Base-by-base conservation (phyloP, 768 basidiomycete species). In the Paxillus rubicundulus region DNA sequence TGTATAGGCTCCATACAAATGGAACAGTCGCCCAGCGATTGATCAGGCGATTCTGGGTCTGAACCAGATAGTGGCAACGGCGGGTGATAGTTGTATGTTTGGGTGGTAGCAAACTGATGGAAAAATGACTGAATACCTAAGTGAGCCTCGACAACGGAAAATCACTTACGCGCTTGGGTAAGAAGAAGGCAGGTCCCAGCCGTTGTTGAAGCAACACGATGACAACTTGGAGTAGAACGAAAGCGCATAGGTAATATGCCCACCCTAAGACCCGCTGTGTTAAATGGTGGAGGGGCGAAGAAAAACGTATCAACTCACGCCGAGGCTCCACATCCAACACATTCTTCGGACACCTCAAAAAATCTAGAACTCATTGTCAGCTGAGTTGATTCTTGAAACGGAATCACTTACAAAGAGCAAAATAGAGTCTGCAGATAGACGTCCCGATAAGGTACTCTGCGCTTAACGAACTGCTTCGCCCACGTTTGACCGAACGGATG, bases 1-100 rank as follows among this genome's bases (percentile, higher is more conserved):
- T 81, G 62, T 56, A 95, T 94, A 5, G 83, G 79, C 52, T 96
- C 93, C 91, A 96, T 94, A 62, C 93, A 96, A 47, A 97, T 95
- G 6, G 91, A 82, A 61, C 93, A 97, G 64, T 95, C 91, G 7
- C 89, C 92, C 14, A 92, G 72, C 3, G 86, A 80, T 57, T 86
- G 82, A 41, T 86, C 86, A 2, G 86, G 84, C 2, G 87, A 78
- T 65, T 93, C 91, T 0, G 86, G 66, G 62, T 92, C 89, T 1
- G 85, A 77, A 2, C 80, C 57, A 17, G 63, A 56, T 13, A 56
- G 50, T 1, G 89, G 86, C 36, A 96, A 71, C 3, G 78, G 74
- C 7, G 92, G 93, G 66, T 95, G 93, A 61, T 96, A 97, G 65
- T 96, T 82, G 70, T 95, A 91, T 16, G 75, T 70, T 59, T 86